Evolutionary conservation across 176 grass and related monocot species (phyloP).

Genomic region (Cenchrus americanus): DNA sequence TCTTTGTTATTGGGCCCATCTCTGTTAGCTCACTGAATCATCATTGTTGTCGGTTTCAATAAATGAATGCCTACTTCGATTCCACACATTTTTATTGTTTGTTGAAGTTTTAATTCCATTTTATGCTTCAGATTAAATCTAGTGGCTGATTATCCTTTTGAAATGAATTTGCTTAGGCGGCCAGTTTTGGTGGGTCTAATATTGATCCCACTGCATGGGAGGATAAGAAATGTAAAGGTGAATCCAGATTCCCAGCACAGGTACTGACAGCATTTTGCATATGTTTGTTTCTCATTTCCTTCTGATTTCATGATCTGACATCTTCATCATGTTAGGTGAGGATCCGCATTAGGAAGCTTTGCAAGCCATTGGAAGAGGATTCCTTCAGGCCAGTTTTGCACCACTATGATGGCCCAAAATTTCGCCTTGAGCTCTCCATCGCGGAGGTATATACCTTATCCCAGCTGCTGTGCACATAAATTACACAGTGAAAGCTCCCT

Average conservation of each 20-base stretch:
- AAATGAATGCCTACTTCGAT: neutral
- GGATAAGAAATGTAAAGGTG: conserved; percentile 98
- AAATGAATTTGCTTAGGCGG: conserved; percentile 56
- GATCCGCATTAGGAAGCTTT: conserved; percentile 85
- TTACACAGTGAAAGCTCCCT: neutral
- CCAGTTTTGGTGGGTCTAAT: conserved; percentile 97
- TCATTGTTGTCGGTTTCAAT: neutral
- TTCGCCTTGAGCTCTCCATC: conserved; percentile 97
- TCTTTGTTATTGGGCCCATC: neutral
- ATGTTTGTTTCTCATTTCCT: conserved; percentile 21
- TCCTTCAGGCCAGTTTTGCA: conserved; percentile 96
- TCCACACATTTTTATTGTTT: neutral
- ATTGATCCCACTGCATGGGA: conserved; percentile 98
- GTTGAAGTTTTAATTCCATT: conserved; percentile 4
- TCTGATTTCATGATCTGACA: conserved; percentile 42
- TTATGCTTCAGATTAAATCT: neutral
- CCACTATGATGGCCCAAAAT: conserved; percentile 97
- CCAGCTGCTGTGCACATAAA: conserved; percentile 21
- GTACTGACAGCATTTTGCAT: conserved; percentile 38
- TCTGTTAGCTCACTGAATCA: neutral
- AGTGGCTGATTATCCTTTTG: neutral
- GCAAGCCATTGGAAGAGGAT: conserved; percentile 98
- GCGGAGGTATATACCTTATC: conserved; percentile 63
- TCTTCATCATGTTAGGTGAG: conserved; percentile 69
- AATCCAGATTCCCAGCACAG: conserved; percentile 97